Conservation (phyloP, 176 grass and related monocot species). For the Avena sativa region DNA sequence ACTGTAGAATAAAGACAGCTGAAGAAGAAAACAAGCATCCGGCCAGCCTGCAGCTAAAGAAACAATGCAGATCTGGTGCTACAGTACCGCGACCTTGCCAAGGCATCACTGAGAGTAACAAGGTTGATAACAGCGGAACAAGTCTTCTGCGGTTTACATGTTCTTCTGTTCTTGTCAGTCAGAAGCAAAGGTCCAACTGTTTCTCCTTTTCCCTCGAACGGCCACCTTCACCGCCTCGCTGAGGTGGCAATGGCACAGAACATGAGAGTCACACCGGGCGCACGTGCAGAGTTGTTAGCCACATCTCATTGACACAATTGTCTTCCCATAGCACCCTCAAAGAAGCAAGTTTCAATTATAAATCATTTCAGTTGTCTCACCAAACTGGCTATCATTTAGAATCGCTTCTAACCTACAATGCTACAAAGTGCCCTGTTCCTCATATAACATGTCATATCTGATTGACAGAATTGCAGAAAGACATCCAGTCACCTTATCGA, state of each 20-base stretch:
- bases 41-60: slow-evolving; percentile 3
- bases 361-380: neutral
- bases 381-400: neutral
- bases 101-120: slow-evolving; percentile 1
- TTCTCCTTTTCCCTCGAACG: neutral
- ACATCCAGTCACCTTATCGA: neutral
- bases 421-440: neutral
- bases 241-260: neutral
- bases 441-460: neutral
- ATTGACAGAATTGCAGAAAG: neutral
- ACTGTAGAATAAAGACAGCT: neutral
- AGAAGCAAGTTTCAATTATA: neutral
- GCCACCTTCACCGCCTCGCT: neutral
- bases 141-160: neutral
- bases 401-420: neutral
- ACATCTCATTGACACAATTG: neutral
- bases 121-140: neutral
- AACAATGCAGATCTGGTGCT: neutral
- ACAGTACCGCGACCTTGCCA: neutral
- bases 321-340: neutral
- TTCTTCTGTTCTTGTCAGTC: neutral
- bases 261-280: neutral
- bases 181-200: neutral
- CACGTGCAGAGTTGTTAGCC: neutral
- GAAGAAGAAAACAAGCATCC: neutral